Percentiles rank a stretch among this genome's conserved stretches.
phyloP scores from a whole-genome alignment of 129 eudicot species.

The Tanacetum coccineum region DNA sequence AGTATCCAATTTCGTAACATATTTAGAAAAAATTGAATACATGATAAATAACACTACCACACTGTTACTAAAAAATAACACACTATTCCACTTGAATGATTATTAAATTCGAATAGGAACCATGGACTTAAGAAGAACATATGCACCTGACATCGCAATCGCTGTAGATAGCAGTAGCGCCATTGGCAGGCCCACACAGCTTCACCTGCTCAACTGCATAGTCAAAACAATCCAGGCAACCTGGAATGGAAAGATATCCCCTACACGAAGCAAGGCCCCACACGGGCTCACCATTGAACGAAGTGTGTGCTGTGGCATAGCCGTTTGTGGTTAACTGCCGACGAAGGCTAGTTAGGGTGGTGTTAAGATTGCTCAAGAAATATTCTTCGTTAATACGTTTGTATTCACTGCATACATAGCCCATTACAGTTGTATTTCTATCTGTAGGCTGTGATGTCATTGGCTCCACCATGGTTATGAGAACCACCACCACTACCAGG shows the following conservation, averaged over 20 bases:
- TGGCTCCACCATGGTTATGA: conserved; percentile 8
- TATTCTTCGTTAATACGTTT: neutral
- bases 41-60: neutral
- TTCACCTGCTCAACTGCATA: conserved; percentile 33
- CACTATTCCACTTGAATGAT: too few relatives aligned
- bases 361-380: conserved; percentile 40
- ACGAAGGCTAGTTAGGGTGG: conserved; percentile 43
- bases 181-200: conserved; percentile 32
- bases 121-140: neutral
- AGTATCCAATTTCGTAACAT: too few relatives aligned
- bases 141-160: conserved; percentile 54
- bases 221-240: conserved; percentile 47
- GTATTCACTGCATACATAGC: conserved; percentile 11
- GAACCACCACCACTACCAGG: neutral
- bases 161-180: conserved; percentile 40
- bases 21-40: too few relatives aligned
- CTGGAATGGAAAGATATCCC: conserved; percentile 33
- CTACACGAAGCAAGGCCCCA: conserved; percentile 46
- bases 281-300: conserved; percentile 35
- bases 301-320: conserved; percentile 32
- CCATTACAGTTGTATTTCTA: conserved; percentile 17
- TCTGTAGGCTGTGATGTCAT: conserved; percentile 6
- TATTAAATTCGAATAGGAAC: too few relatives aligned
- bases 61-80: neutral
- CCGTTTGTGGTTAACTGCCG: conserved; percentile 25